phyloP scores from a whole-genome alignment of 202 grass and related monocot species.

The Sporobolus alterniflorus region DNA sequence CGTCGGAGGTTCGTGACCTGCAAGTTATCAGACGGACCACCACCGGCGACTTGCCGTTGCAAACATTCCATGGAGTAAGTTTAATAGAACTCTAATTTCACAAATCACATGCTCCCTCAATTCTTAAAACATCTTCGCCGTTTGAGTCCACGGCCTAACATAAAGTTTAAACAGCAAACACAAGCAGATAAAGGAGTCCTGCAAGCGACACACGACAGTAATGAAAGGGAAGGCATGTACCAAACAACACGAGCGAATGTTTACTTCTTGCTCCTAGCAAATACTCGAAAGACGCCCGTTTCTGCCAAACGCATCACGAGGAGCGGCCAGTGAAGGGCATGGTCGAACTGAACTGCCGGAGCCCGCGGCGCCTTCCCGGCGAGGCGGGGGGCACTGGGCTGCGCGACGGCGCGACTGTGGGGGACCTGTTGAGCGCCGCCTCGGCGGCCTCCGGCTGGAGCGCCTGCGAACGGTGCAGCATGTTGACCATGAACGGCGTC shows the following conservation, averaged over 20 bases:
- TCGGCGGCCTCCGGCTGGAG: slow-evolving; percentile 22
- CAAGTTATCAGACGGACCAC: no score
- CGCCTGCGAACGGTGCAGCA: slow-evolving; percentile 66
- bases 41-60: no score
- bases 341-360: background rate
- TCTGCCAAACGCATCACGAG: background rate
- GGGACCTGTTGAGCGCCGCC: slow-evolving; percentile 36
- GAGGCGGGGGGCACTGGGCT: background rate
- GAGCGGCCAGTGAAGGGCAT: slow-evolving; percentile 22
- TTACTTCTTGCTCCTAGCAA: background rate
- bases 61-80: no score
- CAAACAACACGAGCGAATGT: background rate
- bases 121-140: background rate
- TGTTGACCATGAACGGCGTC: slow-evolving; percentile 69
- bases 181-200: background rate
- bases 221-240: background rate
- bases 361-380: background rate
- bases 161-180: background rate
- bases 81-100: no score
- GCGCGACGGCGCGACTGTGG: background rate
- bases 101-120: no score
- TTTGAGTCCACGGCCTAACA: background rate
- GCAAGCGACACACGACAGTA: background rate
- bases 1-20: no score
- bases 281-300: background rate